Percentiles rank a stretch among this genome's conserved stretches.
phyloP scores from a whole-genome alignment of 805 yeast genomes.

The Spathaspora girioi region DNA sequence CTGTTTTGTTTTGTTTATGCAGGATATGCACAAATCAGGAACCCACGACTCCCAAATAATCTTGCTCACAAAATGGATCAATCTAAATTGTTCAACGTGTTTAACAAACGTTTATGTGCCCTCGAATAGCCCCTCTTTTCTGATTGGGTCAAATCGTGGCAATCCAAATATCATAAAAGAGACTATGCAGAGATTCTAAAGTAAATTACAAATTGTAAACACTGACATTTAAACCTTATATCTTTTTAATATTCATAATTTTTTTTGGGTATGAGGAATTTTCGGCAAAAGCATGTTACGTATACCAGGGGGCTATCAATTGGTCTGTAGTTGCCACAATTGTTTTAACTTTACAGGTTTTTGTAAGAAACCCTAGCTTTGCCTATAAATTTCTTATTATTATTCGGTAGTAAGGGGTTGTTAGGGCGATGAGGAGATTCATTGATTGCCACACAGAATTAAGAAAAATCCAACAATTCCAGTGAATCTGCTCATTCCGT shows the following conservation, averaged over 20 bases:
- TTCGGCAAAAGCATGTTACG: neutral
- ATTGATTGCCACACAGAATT: too few relatives aligned
- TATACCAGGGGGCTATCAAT: too few relatives aligned
- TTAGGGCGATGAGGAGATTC: neutral
- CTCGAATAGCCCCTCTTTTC: neutral
- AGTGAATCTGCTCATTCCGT: too few relatives aligned
- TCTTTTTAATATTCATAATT: too few relatives aligned
- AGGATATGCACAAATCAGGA: neutral
- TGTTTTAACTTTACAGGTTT: too few relatives aligned
- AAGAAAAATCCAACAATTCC: neutral
- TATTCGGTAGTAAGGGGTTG: neutral
- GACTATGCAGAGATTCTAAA: neutral
- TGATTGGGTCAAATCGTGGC: neutral
- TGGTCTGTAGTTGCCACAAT: too few relatives aligned
- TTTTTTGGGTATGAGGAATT: too few relatives aligned
- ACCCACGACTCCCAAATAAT: neutral
- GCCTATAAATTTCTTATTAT: too few relatives aligned
- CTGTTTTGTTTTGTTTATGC: neutral
- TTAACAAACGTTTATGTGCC: neutral
- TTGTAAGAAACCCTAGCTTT: too few relatives aligned
- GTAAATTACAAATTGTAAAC: too few relatives aligned
- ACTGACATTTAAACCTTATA: too few relatives aligned
- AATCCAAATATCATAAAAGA: neutral
- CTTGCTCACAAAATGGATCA: neutral
- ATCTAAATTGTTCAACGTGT: neutral